These are phyloP conservation scores for Wickerhamiella slavikovae DNA, from an alignment of 805 yeast genomes.

Conservation along the genomic window DNA sequence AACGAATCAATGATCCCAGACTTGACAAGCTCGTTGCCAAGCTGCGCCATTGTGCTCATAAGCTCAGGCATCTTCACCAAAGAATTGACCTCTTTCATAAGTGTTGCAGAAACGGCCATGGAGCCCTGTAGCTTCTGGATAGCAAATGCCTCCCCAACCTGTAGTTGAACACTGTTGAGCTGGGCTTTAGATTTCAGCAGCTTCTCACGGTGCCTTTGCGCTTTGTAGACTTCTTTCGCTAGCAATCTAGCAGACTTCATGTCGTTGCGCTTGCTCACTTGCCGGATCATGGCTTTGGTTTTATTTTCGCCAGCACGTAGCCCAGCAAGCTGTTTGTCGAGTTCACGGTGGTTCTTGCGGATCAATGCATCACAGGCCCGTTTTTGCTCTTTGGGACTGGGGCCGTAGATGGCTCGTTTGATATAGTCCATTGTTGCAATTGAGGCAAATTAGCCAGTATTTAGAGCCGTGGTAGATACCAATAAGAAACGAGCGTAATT, in stretches of 20 bases:
- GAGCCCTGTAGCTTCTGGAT: constrained; percentile 66
- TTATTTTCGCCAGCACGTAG: constrained; percentile 43
- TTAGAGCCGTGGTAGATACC: too few relatives aligned
- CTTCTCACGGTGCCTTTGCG: constrained; percentile 53
- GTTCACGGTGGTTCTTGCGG: constrained; percentile 65
- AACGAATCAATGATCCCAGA: constrained; percentile 67
- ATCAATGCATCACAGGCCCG: constrained; percentile 58
- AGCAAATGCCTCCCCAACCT: constrained; percentile 79
- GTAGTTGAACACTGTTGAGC: constrained; percentile 66
- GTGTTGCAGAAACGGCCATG: constrained; percentile 51
- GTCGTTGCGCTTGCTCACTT: constrained; percentile 60
- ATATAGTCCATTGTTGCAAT: constrained; percentile 62
- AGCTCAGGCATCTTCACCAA: constrained; percentile 63
- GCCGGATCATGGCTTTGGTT: constrained; percentile 56
- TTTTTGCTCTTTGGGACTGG: constrained; percentile 74
- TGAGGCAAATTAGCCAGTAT: too few relatives aligned
- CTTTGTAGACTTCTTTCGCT: constrained; percentile 61
- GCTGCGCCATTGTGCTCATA: constrained; percentile 61
- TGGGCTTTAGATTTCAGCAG: constrained; percentile 69
- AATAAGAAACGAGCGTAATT: too few relatives aligned
- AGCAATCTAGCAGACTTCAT: constrained; percentile 51
- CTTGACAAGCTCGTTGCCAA: constrained; percentile 63
- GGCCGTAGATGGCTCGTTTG: constrained; percentile 85
- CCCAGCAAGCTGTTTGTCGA: constrained; percentile 56
- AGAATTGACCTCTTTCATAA: constrained; percentile 77